Evolutionary conservation across 2,329 filamentous ascomycete genomes (phyloP).

Genomic region (Cordyceps farinosa): DNA sequence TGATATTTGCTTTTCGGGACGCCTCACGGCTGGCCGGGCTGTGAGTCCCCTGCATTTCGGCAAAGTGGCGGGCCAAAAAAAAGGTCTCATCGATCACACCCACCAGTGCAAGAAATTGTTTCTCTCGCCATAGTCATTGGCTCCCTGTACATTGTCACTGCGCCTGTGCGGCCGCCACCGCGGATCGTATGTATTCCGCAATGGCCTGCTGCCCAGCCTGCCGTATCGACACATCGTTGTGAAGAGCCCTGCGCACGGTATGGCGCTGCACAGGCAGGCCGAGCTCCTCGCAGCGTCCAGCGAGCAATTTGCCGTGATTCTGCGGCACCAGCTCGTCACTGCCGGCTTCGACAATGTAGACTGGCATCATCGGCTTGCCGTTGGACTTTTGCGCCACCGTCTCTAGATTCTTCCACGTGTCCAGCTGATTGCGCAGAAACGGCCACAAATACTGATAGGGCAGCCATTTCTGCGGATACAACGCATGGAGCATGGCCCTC

Average conservation of each 20-base stretch:
- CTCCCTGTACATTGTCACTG: background rate
- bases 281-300: conserved; percentile 45
- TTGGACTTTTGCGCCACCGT: conserved; percentile 33
- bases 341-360: conserved; percentile 54
- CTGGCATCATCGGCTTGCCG: conserved; percentile 27
- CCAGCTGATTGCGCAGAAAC: conserved; percentile 64
- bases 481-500: conserved; percentile 63
- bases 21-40: background rate
- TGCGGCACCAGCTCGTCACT: conserved; percentile 57
- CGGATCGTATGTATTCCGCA: conserved; percentile 38
- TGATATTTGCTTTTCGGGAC: background rate
- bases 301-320: conserved; percentile 45
- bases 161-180: conserved; percentile 18
- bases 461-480: conserved; percentile 78
- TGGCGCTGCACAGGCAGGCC: conserved; percentile 43
- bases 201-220: conserved; percentile 43
- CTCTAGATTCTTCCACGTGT: conserved; percentile 50
- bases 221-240: conserved; percentile 53
- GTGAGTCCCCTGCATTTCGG: background rate
- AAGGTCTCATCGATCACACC: background rate
- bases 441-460: conserved; percentile 73
- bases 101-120: too few species aligned
- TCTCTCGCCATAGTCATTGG: background rate
- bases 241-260: conserved; percentile 47
- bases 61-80: background rate